Evolutionary conservation across 257 asterid species (phyloP), one percentile per base, ranked within the genome.

Genomic region (Apocynum venetum): DNA sequence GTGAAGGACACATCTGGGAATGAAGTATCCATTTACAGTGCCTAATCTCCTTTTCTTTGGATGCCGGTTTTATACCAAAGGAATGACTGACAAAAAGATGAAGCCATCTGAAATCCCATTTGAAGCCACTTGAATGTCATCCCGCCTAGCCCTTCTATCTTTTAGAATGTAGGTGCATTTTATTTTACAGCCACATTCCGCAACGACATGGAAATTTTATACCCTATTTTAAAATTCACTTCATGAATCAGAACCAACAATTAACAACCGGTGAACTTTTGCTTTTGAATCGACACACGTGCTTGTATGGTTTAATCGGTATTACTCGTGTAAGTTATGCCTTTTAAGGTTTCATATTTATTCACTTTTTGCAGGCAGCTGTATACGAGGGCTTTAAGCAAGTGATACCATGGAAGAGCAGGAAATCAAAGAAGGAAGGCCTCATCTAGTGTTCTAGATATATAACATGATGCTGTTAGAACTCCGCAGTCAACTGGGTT

Each of bases 311-410:
- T 25, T 25, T 25, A 25, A 25, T 25, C 31, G 31, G 31, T 49
- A 6, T 49, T 11, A 52, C 12, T 52, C 40, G 0, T 10, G 36
- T 2, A 60, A 60, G 2, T 17, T 31, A 12, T 12, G 0, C 59
- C 2, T 12, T 65, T 64, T 12, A 12, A 61, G 25, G 72, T 43
- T 68, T 14, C 52, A 40, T 68, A 2, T 68, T 10, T 70, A 7
- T 47, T 72, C 12, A 40, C 12, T 41, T 55, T 38, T 73, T 40
- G 20, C 90, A 91, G 97, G 87, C 83, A 52, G 73, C 87, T 2
- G 85, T 90, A 57, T 89, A 67, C 66, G 81, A 86, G 72, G 94
- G 97, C 14, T 82, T 92, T 56, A 92, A 90, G 90, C 91, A 88
- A 60, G 92, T 77, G 64, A 75, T 90, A 2, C 90, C 89, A 19